Conservation (phyloP, 768 basidiomycete species). For the Leccinum variicolor region DNA sequence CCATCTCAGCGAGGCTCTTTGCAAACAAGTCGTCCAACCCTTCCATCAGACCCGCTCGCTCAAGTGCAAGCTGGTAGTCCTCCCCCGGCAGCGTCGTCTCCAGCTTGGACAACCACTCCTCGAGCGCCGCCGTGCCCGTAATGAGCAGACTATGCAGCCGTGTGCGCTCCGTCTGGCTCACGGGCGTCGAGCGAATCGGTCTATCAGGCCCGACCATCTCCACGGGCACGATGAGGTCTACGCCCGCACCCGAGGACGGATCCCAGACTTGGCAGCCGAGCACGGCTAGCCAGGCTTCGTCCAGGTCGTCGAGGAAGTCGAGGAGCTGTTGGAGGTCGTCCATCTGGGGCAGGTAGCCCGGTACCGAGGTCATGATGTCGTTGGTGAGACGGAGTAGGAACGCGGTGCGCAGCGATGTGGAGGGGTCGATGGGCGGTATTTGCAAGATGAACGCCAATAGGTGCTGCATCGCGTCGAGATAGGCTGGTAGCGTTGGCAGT, state of each 20-base stretch:
- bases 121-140: slow-evolving; percentile 53
- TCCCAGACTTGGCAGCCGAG: slow-evolving; percentile 69
- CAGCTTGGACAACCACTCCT: slow-evolving; percentile 59
- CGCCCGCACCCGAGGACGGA: slow-evolving; percentile 37
- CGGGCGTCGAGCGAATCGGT: slow-evolving; percentile 40
- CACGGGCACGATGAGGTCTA: slow-evolving; percentile 42
- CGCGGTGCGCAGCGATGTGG: slow-evolving; percentile 60
- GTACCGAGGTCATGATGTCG: slow-evolving; percentile 57
- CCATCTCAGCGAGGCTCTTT: slow-evolving; percentile 58
- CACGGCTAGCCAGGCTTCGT: slow-evolving; percentile 70
- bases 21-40: slow-evolving; percentile 63
- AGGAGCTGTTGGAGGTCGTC: slow-evolving; percentile 50
- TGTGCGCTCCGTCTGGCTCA: slow-evolving; percentile 70
- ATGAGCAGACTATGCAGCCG: slow-evolving; percentile 67
- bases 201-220: slow-evolving; percentile 27
- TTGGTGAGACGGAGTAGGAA: slow-evolving; percentile 72
- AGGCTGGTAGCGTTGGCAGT: slow-evolving; percentile 55
- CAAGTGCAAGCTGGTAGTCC: slow-evolving; percentile 38
- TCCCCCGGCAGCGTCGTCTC: slow-evolving; percentile 16
- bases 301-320: slow-evolving; percentile 70
- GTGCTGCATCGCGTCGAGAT: slow-evolving; percentile 54
- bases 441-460: slow-evolving; percentile 64
- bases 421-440: slow-evolving; percentile 72
- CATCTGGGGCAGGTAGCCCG: slow-evolving; percentile 53
- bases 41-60: slow-evolving; percentile 53